A percentile compares a stretch with the other conserved stretches of the same genome.
phyloP scores from a whole-genome alignment of 371 early-diverging fungal species.

The Saksenaea vasiformis region DNA sequence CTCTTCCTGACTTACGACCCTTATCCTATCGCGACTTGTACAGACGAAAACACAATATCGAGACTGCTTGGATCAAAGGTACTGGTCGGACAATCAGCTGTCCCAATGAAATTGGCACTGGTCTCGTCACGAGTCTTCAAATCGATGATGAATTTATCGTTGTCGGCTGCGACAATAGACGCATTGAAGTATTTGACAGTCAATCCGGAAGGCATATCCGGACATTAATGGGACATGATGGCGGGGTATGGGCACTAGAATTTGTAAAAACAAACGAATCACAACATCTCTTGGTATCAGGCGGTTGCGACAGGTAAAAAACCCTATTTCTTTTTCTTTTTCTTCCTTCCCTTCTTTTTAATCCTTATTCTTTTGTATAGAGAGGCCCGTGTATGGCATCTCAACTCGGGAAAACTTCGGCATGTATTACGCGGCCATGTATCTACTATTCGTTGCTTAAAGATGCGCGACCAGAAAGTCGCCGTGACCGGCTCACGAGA shows the following conservation, averaged over 20 bases:
- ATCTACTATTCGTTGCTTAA: constrained; percentile 88
- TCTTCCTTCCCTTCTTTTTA: constrained; percentile 23
- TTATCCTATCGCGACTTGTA: constrained; percentile 68
- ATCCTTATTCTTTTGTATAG: constrained; percentile 25
- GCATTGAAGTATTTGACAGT: constrained; percentile 81
- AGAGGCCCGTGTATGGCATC: constrained; percentile 85
- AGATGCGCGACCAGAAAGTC: constrained; percentile 56
- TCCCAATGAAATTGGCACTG: constrained; percentile 61
- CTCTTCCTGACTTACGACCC: neutral
- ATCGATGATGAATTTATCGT: constrained; percentile 84
- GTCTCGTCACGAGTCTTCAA: constrained; percentile 87
- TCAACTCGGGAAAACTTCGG: constrained; percentile 68
- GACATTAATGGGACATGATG: constrained; percentile 50
- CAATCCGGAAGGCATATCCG: constrained; percentile 43
- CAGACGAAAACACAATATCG: constrained; percentile 64
- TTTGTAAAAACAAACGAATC: neutral
- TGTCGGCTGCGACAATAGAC: constrained; percentile 82
- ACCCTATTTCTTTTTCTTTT: too few relatives aligned
- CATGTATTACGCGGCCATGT: constrained; percentile 82
- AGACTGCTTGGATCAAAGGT: constrained; percentile 71
- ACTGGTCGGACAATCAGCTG: constrained; percentile 54
- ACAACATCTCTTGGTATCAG: constrained; percentile 63
- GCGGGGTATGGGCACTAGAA: constrained; percentile 91
- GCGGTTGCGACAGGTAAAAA: constrained; percentile 71
- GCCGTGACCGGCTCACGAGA: constrained; percentile 92